Base-by-base conservation (phyloP, 305 asterid genomes). In the Withania somnifera region DNA sequence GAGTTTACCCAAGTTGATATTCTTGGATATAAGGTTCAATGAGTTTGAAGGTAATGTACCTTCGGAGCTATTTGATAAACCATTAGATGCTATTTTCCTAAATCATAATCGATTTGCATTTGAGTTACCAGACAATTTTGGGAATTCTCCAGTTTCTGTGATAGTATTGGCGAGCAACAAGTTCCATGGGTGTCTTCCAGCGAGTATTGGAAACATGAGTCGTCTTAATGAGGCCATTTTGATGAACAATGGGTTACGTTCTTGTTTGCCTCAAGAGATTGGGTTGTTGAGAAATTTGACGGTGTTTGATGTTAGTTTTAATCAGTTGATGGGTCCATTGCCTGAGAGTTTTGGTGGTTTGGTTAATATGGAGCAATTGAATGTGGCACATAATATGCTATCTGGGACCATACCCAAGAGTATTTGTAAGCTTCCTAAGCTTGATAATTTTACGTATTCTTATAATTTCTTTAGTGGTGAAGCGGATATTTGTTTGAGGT, bases 21-120 rank as follows among this genome's bases (percentile, higher is more conserved):
- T 85, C 69, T 68, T 94, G 71, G 98, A 94, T 68, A 88, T 94
- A 2, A 89, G 98, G 77, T 91, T 71, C 85, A 91, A 94, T 79
- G 97, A 93, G 75, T 94, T 94, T 32, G 98, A 94, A 88, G 98
- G 98, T 0, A 88, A 90, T 17, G 95, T 94, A 3, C 98, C 97
- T 2, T 77, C 89, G 0, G 82, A 88, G 47, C 90, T 94, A 0
- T 94, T 94, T 64, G 97, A 93, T 79, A 93, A 88, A 75, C 92
- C 94, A 1, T 64, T 93, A 82, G 98, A 94, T 26, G 98, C 98
- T 5, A 93, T 94, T 2, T 94, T 94, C 83, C 91, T 94, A 30
- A 94, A 94, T 76, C 89, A 94, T 86, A 94, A 94, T 73, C 84
- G 98, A 53, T 94, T 94, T 75, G 51, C 88, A 15, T 94, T 92